Conservation (phyloP, 495 filamentous ascomycete species). For the Friedmanniomyces endolithicus region DNA sequence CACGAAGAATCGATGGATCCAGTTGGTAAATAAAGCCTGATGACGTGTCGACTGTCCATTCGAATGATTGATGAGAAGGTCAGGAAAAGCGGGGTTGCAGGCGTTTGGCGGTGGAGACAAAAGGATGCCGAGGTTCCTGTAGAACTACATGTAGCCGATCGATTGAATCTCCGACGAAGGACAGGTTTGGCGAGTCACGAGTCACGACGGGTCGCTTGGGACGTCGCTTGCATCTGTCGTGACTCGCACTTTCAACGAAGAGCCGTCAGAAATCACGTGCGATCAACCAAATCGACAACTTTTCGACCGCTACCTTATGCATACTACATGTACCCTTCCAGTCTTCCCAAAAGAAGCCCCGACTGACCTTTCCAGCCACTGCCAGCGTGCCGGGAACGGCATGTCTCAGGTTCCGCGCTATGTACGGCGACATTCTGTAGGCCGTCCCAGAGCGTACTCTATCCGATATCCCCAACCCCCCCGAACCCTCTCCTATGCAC, state of each 20-base stretch:
- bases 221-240: too few species aligned
- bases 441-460: background rate
- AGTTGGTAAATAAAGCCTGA: too few species aligned
- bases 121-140: too few species aligned
- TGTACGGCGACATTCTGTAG: background rate
- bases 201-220: too few species aligned
- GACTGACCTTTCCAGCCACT: background rate
- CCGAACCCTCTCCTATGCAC: background rate
- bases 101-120: background rate
- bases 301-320: background rate
- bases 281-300: background rate
- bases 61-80: background rate
- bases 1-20: background rate
- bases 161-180: too few species aligned
- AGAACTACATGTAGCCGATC: too few species aligned
- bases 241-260: too few species aligned
- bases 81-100: background rate
- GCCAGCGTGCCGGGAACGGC: background rate
- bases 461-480: background rate
- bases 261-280: too few species aligned
- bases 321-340: background rate
- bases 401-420: background rate
- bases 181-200: too few species aligned
- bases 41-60: too few species aligned
- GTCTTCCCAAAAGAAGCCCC: background rate